Conservation (phyloP, 768 basidiomycete genomes). For the Punctularia strigosozonata region DNA sequence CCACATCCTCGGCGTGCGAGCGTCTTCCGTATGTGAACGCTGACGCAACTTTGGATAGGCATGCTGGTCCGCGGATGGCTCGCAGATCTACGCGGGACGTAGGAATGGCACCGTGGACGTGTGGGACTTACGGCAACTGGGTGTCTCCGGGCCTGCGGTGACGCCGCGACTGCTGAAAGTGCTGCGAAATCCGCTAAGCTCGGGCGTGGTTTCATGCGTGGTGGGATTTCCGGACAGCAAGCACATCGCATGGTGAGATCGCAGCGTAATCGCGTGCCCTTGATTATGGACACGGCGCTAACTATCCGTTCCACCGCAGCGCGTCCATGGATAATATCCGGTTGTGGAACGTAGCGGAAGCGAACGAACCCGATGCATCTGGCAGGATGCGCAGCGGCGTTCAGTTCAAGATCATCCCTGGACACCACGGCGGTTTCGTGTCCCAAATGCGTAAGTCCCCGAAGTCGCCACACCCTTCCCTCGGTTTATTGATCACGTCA, state of each 20-base stretch:
- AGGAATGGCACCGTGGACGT: constrained; percentile 86
- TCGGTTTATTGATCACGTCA: constrained; percentile 8
- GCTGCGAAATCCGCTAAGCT: constrained; percentile 76
- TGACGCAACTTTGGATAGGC: constrained; percentile 69
- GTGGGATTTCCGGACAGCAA: constrained; percentile 86
- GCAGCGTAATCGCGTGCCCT: no score
- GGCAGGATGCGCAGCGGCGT: constrained; percentile 57
- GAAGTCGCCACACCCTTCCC: constrained; percentile 3
- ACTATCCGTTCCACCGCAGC: constrained; percentile 23
- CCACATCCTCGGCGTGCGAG: no score
- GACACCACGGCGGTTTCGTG: constrained; percentile 90
- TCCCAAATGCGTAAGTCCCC: constrained; percentile 77
- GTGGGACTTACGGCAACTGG: constrained; percentile 86
- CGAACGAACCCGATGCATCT: constrained; percentile 50
- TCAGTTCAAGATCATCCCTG: constrained; percentile 91
- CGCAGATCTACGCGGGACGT: constrained; percentile 82
- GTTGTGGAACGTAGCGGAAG: constrained; percentile 84
- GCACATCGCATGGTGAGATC: constrained; percentile 85
- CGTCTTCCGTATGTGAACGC: no score
- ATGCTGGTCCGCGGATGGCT: constrained; percentile 86
- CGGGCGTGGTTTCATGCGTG: constrained; percentile 86
- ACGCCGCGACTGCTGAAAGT: constrained; percentile 76
- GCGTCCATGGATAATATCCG: constrained; percentile 91
- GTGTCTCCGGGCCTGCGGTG: constrained; percentile 42
- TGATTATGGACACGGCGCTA: neutral